phyloP scores from a whole-genome alignment of 495 filamentous ascomycete species.

The Xylaria venustula region DNA sequence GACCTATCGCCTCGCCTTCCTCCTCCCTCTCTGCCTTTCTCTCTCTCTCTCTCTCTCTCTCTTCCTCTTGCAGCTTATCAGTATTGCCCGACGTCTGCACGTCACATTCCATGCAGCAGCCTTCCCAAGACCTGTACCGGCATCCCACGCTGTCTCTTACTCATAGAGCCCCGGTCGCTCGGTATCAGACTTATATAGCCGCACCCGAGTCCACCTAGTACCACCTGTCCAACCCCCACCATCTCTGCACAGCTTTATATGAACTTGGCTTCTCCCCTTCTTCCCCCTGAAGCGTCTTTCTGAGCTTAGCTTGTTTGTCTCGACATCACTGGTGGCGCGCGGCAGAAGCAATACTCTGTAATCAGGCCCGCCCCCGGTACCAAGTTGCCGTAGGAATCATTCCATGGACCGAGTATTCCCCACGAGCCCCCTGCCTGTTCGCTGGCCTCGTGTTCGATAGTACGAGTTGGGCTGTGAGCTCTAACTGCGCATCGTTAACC shows the following conservation, averaged over 20 bases:
- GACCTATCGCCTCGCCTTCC: neutral
- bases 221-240: neutral
- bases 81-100: slow-evolving; percentile 9
- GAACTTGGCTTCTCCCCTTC: neutral
- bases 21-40: neutral
- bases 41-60: neutral
- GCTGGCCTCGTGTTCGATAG: slow-evolving; percentile 27
- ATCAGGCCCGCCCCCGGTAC: slow-evolving; percentile 6
- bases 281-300: neutral
- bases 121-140: neutral
- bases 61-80: neutral
- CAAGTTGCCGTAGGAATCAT: slow-evolving; percentile 20
- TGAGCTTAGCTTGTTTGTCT: neutral
- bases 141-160: slow-evolving; percentile 1
- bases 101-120: slow-evolving; percentile 6
- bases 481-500: neutral
- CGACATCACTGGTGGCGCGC: slow-evolving; percentile 1
- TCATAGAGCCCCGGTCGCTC: slow-evolving; percentile 7
- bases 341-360: slow-evolving; percentile 11
- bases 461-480: slow-evolving; percentile 19
- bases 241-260: slow-evolving; percentile 9
- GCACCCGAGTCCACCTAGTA: neutral
- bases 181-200: slow-evolving; percentile 3
- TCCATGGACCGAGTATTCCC: slow-evolving; percentile 32
- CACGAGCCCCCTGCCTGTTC: slow-evolving; percentile 18